Conservation (phyloP, 768 basidiomycete species). For the Leccinum imitatum region DNA sequence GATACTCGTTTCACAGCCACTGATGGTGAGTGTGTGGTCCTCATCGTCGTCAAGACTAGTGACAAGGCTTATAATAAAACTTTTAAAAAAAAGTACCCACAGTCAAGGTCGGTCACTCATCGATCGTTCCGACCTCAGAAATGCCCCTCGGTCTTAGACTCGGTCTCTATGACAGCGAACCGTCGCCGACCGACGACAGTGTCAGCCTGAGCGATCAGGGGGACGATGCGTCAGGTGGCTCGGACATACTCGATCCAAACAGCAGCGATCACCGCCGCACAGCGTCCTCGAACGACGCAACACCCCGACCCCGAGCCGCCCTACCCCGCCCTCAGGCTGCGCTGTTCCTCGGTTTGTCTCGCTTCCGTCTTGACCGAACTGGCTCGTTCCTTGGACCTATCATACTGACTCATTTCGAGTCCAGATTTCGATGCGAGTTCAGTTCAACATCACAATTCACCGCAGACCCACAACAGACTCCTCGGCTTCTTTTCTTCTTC, state of each 20-base stretch:
- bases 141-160: constrained; percentile 24
- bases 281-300: constrained; percentile 46
- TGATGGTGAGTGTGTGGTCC: background rate
- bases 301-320: constrained; percentile 45
- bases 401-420: constrained; percentile 9
- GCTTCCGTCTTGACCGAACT: constrained; percentile 5
- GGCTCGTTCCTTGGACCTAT: constrained; percentile 6
- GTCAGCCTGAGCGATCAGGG: constrained; percentile 11
- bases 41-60: constrained; percentile 4
- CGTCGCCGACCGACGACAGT: constrained; percentile 10
- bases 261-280: constrained; percentile 28
- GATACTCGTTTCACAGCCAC: constrained; percentile 23
- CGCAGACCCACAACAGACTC: constrained; percentile 31
- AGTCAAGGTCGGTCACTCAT: constrained; percentile 20
- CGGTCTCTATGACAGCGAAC: constrained; percentile 20
- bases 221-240: constrained; percentile 5
- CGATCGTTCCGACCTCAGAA: constrained; percentile 1
- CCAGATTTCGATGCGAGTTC: constrained; percentile 16
- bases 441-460: constrained; percentile 10
- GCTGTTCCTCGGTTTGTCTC: constrained; percentile 21
- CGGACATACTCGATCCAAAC: constrained; percentile 8
- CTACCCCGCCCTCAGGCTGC: constrained; percentile 13
- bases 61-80: constrained; percentile 9
- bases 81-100: background rate
- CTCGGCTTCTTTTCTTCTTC: constrained; percentile 30